Evolutionary conservation across 1,139 yeast species (phyloP).

Genomic region (Lodderomyces margitis): DNA sequence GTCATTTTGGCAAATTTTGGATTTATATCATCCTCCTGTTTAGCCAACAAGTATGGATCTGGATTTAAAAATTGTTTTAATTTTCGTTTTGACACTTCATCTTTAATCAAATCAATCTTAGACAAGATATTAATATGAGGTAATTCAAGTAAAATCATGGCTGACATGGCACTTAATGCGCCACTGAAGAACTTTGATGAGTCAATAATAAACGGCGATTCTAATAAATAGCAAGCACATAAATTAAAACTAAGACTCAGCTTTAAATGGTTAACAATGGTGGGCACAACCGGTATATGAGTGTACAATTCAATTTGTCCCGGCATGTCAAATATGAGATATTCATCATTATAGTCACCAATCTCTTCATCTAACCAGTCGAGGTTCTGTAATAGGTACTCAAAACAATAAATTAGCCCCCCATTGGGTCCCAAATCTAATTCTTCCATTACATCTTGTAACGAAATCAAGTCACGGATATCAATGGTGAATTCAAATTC

Average conservation of each 20-base stretch:
- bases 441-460: conserved; percentile 97
- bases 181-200: conserved; percentile 92
- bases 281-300: conserved; percentile 90
- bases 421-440: conserved; percentile 95
- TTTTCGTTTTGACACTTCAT: conserved; percentile 68
- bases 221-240: conserved; percentile 89
- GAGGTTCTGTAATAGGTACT: conserved; percentile 75
- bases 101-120: conserved; percentile 80
- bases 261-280: conserved; percentile 79
- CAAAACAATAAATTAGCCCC: conserved; percentile 90
- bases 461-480: conserved; percentile 83
- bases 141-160: conserved; percentile 90
- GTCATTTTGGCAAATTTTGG: conserved; percentile 77
- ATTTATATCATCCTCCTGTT: conserved; percentile 47
- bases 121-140: conserved; percentile 92
- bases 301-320: conserved; percentile 97
- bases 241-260: conserved; percentile 76
- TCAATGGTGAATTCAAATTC: conserved; percentile 92
- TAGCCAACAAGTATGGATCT: conserved; percentile 69
- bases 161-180: conserved; percentile 95
- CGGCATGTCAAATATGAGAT: conserved; percentile 93
- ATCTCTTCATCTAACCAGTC: conserved; percentile 98
- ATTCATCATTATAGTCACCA: conserved; percentile 92
- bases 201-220: conserved; percentile 92
- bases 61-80: conserved; percentile 86